Base-by-base conservation (phyloP, 805 yeast genomes). In the Priceomyces haplophilus region DNA sequence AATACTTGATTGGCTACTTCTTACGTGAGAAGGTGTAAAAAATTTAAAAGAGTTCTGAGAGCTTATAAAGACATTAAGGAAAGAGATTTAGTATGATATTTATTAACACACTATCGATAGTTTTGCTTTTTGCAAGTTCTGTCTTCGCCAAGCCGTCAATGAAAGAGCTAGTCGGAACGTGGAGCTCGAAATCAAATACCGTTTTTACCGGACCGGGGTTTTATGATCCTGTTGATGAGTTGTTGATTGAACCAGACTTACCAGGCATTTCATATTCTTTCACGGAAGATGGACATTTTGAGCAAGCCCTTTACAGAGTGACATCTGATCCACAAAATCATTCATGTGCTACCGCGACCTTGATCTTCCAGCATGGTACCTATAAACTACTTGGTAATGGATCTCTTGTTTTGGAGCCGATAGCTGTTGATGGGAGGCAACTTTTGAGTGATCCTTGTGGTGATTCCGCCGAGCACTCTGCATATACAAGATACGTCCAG, bases 181-280 rank as follows among this genome's bases (percentile, higher is more conserved):
- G 99, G 99, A 65, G 90, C 1, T 84, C 97, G 13, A 93, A 93
- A 64, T 82, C 97, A 10, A 87, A 86, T 62, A 82, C 95, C 10
- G 99, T 93, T 6, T 83, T 91, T 69, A 93, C 99, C 1, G 99
- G 99, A 0, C 96, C 98, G 5, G 85, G 90, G 2, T 93, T 93
- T 59, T 93, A 80, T 61, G 98, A 93, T 62, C 99, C 99, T 2
- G 85, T 89, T 21, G 97, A 91, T 59, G 99, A 93, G 64, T 77
- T 91, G 13, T 70, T 93, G 44, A 87, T 89, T 47, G 99, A 93
- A 62, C 99, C 99, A 2, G 91, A 90, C 7, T 74, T 93, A 33
- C 97, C 99, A 1, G 99, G 99, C 30, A 79, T 91, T 42, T 83
- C 95, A 4, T 88, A 83, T 65, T 88, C 97, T 2, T 93, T 93